phyloP scores from a whole-genome alignment of 73 alveolate species.

The Uronychia binucleata region DNA sequence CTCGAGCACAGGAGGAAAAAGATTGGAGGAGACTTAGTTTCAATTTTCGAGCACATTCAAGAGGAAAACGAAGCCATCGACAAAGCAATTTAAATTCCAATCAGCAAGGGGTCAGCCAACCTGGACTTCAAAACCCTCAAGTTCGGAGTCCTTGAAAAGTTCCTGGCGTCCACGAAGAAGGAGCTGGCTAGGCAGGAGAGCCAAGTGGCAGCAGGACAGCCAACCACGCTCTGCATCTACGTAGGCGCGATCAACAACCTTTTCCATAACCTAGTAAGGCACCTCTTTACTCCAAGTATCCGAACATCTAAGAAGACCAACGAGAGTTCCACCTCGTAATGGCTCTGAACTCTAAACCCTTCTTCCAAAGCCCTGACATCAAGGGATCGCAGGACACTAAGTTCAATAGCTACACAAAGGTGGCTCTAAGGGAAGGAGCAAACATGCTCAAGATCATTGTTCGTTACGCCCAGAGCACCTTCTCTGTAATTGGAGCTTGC shows the following conservation, averaged over 20 bases:
- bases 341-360: neutral
- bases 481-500: neutral
- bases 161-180: neutral
- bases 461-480: neutral
- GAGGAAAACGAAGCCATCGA: neutral
- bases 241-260: neutral
- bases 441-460: neutral
- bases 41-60: neutral
- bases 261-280: neutral
- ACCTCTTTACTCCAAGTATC: neutral
- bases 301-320: neutral
- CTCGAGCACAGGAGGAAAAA: neutral
- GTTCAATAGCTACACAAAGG: neutral
- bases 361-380: neutral
- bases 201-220: neutral
- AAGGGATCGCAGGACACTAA: neutral
- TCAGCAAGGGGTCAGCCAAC: neutral
- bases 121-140: neutral
- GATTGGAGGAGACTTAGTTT: neutral
- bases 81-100: too few relatives aligned
- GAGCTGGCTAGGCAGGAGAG: neutral
- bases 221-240: neutral
- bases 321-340: neutral
- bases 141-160: neutral
- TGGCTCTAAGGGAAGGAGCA: neutral